phyloP scores from a whole-genome alignment of 164 flowering plant species.

The Macadamia tetraphylla region DNA sequence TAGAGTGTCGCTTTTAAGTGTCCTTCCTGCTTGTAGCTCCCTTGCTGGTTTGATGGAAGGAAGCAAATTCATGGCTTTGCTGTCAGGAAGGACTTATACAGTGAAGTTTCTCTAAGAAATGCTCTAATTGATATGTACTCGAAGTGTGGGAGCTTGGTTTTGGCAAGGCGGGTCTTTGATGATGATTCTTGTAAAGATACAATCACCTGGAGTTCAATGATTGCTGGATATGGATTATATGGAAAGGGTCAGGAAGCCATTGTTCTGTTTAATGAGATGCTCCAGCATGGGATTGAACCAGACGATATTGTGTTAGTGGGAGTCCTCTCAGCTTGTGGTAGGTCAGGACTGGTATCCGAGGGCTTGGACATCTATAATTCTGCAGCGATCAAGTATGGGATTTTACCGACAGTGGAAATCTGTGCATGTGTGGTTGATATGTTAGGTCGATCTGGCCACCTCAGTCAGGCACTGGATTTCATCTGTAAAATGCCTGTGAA shows the following conservation, averaged over 20 bases:
- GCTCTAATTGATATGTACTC: slow-evolving; percentile 63
- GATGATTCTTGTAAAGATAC: slow-evolving; percentile 40
- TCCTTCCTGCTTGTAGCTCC: slow-evolving; percentile 52
- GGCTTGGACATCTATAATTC: slow-evolving; percentile 44
- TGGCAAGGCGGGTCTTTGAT: slow-evolving; percentile 45
- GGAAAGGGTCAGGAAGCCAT: slow-evolving; percentile 60
- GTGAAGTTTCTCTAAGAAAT: slow-evolving; percentile 41
- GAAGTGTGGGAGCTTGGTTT: slow-evolving; percentile 56
- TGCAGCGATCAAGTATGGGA: slow-evolving; percentile 20
- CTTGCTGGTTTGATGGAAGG: slow-evolving; percentile 34
- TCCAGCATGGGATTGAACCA: slow-evolving; percentile 38
- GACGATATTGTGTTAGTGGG: slow-evolving; percentile 51
- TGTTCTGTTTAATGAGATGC: slow-evolving; percentile 43
- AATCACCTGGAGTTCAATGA: slow-evolving; percentile 70
- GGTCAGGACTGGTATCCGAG: slow-evolving; percentile 46
- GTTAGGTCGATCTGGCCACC: slow-evolving; percentile 58
- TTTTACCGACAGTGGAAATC: slow-evolving; percentile 53
- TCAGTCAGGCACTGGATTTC: slow-evolving; percentile 50
- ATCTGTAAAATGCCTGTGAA: slow-evolving; percentile 50
- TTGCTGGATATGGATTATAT: slow-evolving; percentile 57
- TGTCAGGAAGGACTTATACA: slow-evolving; percentile 31
- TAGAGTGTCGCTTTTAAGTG: slow-evolving; percentile 44
- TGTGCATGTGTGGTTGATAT: slow-evolving; percentile 70
- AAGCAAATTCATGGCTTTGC: slow-evolving; percentile 66
- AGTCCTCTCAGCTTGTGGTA: slow-evolving; percentile 66